These are phyloP conservation scores for Stemphylium lycopersici DNA, from an alignment of 2,329 filamentous ascomycete genomes.

Conservation along the genomic window DNA sequence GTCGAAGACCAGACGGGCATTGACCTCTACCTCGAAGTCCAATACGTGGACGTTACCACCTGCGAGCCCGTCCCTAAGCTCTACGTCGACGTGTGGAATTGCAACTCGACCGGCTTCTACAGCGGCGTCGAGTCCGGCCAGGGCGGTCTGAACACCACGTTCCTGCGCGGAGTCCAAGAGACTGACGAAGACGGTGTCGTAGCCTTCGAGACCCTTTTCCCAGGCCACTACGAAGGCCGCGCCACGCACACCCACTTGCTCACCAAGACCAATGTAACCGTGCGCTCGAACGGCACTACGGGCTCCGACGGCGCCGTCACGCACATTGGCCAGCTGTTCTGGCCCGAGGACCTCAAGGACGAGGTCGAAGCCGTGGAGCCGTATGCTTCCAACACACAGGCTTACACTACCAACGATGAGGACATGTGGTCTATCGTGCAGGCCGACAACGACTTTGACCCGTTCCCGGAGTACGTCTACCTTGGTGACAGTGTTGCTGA, in stretches of 20 bases:
- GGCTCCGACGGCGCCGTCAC: constrained; percentile 39
- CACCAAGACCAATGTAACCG: constrained; percentile 45
- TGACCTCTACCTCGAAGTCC: constrained; percentile 56
- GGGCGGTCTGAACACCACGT: constrained; percentile 33
- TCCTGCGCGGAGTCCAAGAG: constrained; percentile 56
- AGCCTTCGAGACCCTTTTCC: constrained; percentile 56
- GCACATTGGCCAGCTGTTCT: constrained; percentile 54
- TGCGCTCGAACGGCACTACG: constrained; percentile 48
- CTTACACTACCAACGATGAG: constrained; percentile 27
- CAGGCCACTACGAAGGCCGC: constrained; percentile 48
- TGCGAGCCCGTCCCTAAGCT: constrained; percentile 57
- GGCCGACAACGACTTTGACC: constrained; percentile 30
- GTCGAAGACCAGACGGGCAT: constrained; percentile 56
- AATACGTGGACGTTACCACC: constrained; percentile 59
- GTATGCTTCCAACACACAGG: constrained; percentile 47
- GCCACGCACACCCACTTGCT: constrained; percentile 43
- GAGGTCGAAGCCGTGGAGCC: constrained; percentile 47
- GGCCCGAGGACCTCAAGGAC: constrained; percentile 47
- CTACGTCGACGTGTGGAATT: constrained; percentile 60
- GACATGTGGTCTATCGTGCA: constrained; percentile 37
- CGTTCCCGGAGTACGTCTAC: constrained; percentile 32
- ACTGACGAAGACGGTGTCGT: constrained; percentile 56
- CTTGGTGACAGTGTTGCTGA: constrained; percentile 29
- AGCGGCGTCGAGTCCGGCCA: constrained; percentile 52
- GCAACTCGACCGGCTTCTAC: constrained; percentile 34